Evolutionary conservation across 2,329 filamentous ascomycete species (phyloP).

Genomic region (Rhexocercosporidium sp.): DNA sequence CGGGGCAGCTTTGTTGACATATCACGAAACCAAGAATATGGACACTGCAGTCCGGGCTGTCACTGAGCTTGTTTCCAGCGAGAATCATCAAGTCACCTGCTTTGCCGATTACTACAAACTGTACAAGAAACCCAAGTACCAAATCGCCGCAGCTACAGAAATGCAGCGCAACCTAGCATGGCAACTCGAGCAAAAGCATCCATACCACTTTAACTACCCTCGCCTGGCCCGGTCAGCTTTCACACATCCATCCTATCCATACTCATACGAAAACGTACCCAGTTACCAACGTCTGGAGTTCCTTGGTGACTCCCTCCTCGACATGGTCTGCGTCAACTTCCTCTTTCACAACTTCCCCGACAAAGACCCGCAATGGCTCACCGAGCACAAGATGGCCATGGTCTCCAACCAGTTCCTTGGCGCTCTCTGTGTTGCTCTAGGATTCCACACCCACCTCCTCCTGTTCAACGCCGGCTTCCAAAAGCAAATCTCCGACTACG

Average conservation of each 20-base stretch:
- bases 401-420: slow-evolving; percentile 94
- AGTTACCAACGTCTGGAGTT: slow-evolving; percentile 93
- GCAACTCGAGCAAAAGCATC: slow-evolving; percentile 61
- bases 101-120: slow-evolving; percentile 76
- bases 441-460: slow-evolving; percentile 76
- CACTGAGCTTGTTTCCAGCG: slow-evolving; percentile 70
- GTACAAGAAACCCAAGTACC: slow-evolving; percentile 76
- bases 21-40: slow-evolving; percentile 48
- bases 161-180: slow-evolving; percentile 71
- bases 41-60: slow-evolving; percentile 68
- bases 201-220: slow-evolving; percentile 75
- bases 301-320: slow-evolving; percentile 84
- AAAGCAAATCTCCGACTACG: slow-evolving; percentile 58
- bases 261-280: slow-evolving; percentile 76
- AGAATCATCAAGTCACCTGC: slow-evolving; percentile 69
- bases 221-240: slow-evolving; percentile 83
- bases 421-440: slow-evolving; percentile 77
- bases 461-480: slow-evolving; percentile 53
- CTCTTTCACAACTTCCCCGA: slow-evolving; percentile 78
- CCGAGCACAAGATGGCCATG: slow-evolving; percentile 99
- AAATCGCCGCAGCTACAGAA: slow-evolving; percentile 64
- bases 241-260: slow-evolving; percentile 82
- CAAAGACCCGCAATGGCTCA: slow-evolving; percentile 93
- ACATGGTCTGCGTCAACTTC: slow-evolving; percentile 83
- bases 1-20: slow-evolving; percentile 74